phyloP scores from a whole-genome alignment of 805 yeast species.

The Saccharomycopsis microspora region DNA sequence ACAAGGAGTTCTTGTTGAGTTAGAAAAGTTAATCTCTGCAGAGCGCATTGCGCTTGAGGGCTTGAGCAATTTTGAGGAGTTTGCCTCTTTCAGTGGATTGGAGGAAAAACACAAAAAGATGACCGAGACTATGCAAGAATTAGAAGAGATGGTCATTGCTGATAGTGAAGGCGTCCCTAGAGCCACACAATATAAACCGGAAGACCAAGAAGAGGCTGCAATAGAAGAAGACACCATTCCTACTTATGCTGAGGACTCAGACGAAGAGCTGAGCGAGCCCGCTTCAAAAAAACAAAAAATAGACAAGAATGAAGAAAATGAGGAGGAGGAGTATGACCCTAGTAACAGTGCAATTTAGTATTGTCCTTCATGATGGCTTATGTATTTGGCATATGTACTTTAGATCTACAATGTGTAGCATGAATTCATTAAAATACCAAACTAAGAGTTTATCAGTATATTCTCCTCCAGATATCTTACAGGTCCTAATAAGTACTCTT shows the following conservation, averaged over 20 bases:
- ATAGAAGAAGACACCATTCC: neutral
- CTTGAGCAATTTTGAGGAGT: constrained; percentile 1
- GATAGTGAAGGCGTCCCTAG: neutral
- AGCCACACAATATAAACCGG: neutral
- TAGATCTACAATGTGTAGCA: too few species aligned
- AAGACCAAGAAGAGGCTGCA: constrained; percentile 3
- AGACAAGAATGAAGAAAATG: neutral
- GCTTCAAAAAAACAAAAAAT: neutral
- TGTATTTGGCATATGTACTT: too few species aligned
- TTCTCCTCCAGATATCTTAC: too few species aligned
- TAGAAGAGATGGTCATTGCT: constrained; percentile 17
- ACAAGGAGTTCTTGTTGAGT: neutral
- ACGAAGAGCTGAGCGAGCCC: neutral
- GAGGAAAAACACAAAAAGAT: constrained; percentile 21
- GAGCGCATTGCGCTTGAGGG: neutral
- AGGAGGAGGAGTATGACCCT: neutral
- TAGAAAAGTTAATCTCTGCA: constrained; percentile 6
- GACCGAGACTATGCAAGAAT: constrained; percentile 21
- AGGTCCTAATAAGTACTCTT: neutral
- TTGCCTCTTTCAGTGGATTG: constrained; percentile 19
- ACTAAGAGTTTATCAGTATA: too few species aligned
- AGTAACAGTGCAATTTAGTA: neutral
- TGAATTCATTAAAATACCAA: too few species aligned
- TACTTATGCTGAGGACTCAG: neutral
- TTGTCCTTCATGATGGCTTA: too few species aligned